These are phyloP conservation scores for Mycena kentingensis DNA, from an alignment of 768 basidiomycete genomes.

Conservation along the genomic window DNA sequence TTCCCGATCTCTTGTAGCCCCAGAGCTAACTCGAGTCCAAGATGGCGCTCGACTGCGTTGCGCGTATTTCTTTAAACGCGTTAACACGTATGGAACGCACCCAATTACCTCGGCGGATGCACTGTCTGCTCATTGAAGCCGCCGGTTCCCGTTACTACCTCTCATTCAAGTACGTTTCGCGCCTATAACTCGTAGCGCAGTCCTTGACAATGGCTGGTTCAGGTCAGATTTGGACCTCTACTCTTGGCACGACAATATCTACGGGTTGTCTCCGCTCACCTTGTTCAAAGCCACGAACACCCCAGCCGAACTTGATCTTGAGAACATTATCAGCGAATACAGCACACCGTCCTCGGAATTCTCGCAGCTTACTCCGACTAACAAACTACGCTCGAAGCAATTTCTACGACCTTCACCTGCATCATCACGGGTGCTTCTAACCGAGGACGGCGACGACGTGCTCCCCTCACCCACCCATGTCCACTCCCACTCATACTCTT, in stretches of 20 bases:
- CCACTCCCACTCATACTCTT: neutral
- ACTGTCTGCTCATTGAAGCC: slow-evolving; percentile 15
- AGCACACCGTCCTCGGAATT: neutral
- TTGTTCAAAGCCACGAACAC: slow-evolving; percentile 12
- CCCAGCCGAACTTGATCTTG: slow-evolving; percentile 13
- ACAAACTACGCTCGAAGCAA: neutral
- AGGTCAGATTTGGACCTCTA: too few species aligned
- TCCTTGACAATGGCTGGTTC: too few species aligned
- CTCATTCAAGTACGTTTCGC: slow-evolving; percentile 5
- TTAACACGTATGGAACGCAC: slow-evolving; percentile 18
- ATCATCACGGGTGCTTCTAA: slow-evolving; percentile 7
- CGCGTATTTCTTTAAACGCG: slow-evolving; percentile 13
- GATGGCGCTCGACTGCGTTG: slow-evolving; percentile 2
- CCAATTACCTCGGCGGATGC: slow-evolving; percentile 11
- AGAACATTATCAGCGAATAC: slow-evolving; percentile 19
- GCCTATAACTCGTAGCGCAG: too few species aligned
- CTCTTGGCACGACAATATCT: slow-evolving; percentile 18
- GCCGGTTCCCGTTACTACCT: slow-evolving; percentile 5
- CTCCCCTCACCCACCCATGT: neutral
- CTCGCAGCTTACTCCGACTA: neutral
- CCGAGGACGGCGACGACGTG: slow-evolving; percentile 8
- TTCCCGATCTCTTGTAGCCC: neutral
- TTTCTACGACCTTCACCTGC: slow-evolving; percentile 15
- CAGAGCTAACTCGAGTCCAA: neutral
- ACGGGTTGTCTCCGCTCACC: slow-evolving; percentile 14